phyloP scores from a whole-genome alignment of 176 grass and related monocot species.

The Areca catechu region DNA sequence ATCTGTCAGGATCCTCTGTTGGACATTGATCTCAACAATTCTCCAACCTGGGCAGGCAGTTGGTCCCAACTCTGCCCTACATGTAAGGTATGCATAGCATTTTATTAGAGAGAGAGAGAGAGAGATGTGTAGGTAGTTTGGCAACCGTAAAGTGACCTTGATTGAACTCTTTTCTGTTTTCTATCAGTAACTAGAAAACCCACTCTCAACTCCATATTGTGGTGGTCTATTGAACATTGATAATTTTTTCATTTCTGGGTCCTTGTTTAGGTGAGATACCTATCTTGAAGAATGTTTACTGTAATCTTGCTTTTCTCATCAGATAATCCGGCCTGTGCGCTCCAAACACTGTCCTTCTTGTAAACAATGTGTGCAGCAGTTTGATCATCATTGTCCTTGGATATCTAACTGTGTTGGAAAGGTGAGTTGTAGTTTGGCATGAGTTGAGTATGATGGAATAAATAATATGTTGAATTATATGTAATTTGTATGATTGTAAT shows the following conservation, averaged over 20 bases:
- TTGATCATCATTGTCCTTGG: slow-evolving; percentile 94
- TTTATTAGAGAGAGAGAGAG: too few species aligned
- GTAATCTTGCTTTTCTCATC: slow-evolving; percentile 16
- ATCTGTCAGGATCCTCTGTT: slow-evolving; percentile 68
- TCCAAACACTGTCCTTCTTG: slow-evolving; percentile 95
- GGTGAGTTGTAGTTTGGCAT: slow-evolving; percentile 27
- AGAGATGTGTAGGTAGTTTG: too few species aligned
- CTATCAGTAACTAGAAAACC: not conserved
- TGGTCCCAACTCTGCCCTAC: slow-evolving; percentile 96
- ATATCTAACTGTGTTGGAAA: slow-evolving; percentile 99
- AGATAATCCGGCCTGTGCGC: slow-evolving; percentile 94
- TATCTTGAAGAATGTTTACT: not conserved
- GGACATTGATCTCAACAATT: slow-evolving; percentile 70
- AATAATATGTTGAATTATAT: too few species aligned
- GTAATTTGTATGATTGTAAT: too few species aligned
- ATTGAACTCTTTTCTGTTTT: not conserved
- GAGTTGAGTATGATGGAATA: too few species aligned
- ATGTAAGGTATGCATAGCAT: slow-evolving; percentile 53
- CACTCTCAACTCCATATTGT: not conserved
- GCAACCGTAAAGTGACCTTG: not conserved
- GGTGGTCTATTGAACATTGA: too few species aligned
- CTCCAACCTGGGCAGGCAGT: slow-evolving; percentile 64
- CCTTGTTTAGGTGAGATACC: not conserved
- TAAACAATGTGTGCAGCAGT: slow-evolving; percentile 86
- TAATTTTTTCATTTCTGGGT: too few species aligned